phyloP scores from a whole-genome alignment of 2,329 filamentous ascomycete species.

The Westerdykella aurantiaca region DNA sequence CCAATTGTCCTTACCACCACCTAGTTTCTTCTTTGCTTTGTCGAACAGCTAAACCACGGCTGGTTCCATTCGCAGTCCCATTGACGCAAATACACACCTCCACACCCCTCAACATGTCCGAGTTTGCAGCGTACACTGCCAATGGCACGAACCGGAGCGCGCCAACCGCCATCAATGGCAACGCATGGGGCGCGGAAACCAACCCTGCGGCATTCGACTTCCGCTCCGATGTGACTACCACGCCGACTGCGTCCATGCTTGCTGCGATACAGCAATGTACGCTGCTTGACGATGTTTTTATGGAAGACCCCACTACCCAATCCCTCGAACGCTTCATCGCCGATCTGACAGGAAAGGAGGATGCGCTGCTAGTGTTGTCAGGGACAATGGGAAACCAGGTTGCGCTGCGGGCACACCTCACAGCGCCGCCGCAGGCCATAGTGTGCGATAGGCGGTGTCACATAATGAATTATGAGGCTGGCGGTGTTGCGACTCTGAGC shows the following conservation, averaged over 20 bases:
- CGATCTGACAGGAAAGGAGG: constrained; percentile 66
- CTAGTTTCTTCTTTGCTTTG: constrained; percentile 12
- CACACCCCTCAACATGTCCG: constrained; percentile 22
- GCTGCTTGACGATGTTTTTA: constrained; percentile 77
- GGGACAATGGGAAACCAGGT: constrained; percentile 96
- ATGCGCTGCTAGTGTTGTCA: constrained; percentile 73
- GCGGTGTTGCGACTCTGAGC: constrained; percentile 63
- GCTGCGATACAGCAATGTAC: constrained; percentile 67
- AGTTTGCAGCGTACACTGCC: constrained; percentile 26
- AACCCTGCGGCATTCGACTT: constrained; percentile 54
- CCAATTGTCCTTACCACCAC: constrained; percentile 23
- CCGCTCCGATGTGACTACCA: constrained; percentile 42
- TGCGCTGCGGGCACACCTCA: constrained; percentile 69
- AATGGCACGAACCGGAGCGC: constrained; percentile 19
- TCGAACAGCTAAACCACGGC: constrained; percentile 5
- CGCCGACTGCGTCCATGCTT: constrained; percentile 62
- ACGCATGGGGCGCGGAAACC: constrained; percentile 37
- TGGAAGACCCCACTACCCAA: constrained; percentile 72
- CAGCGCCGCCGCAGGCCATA: constrained; percentile 72
- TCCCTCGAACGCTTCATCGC: constrained; percentile 71
- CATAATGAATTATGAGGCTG: constrained; percentile 65
- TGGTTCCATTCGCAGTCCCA: constrained; percentile 6
- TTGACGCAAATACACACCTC: constrained; percentile 13
- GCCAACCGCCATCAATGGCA: constrained; percentile 11
- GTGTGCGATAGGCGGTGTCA: constrained; percentile 75